Percentiles rank a stretch among this genome's conserved stretches.
phyloP scores from a whole-genome alignment of 352 stramenopile genomes.

The Pythium monospermum region DNA sequence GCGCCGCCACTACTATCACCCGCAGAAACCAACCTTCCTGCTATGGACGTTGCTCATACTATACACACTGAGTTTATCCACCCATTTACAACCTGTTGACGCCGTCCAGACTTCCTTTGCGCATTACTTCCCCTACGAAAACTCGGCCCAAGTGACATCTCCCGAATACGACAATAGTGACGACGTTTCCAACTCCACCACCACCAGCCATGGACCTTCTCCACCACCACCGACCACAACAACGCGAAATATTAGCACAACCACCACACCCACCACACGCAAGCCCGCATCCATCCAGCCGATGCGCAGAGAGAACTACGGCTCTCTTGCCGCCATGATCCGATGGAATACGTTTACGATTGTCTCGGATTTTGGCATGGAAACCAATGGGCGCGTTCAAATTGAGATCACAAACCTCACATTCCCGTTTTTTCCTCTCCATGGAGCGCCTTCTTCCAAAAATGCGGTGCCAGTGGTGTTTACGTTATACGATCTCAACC shows the following conservation, averaged over 20 bases:
- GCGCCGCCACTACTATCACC: too few species aligned
- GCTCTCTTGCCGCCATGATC: conserved; percentile 18
- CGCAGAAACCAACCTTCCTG: conserved; percentile 1
- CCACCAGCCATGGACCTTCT: too few species aligned
- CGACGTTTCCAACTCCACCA: not conserved
- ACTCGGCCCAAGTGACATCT: not conserved
- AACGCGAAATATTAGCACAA: not conserved
- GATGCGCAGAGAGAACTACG: not conserved
- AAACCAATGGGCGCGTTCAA: conserved; percentile 35
- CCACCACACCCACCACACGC: not conserved
- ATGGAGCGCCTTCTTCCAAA: conserved; percentile 5
- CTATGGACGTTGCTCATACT: not conserved
- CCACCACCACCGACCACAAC: conserved; percentile 3
- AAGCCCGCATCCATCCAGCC: not conserved
- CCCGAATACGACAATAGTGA: not conserved
- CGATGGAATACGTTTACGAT: conserved; percentile 64
- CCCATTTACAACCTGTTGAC: not conserved
- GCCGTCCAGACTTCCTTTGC: conserved; percentile 18
- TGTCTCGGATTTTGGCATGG: conserved; percentile 56
- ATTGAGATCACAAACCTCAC: conserved; percentile 33
- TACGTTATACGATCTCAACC: conserved; percentile 51
- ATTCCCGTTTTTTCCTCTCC: conserved; percentile 16
- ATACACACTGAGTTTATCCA: not conserved
- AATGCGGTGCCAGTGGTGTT: conserved; percentile 45
- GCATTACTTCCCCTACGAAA: conserved; percentile 17